Conservation (phyloP, 2,329 filamentous ascomycete species). For the Aspergillus cejpii region DNA sequence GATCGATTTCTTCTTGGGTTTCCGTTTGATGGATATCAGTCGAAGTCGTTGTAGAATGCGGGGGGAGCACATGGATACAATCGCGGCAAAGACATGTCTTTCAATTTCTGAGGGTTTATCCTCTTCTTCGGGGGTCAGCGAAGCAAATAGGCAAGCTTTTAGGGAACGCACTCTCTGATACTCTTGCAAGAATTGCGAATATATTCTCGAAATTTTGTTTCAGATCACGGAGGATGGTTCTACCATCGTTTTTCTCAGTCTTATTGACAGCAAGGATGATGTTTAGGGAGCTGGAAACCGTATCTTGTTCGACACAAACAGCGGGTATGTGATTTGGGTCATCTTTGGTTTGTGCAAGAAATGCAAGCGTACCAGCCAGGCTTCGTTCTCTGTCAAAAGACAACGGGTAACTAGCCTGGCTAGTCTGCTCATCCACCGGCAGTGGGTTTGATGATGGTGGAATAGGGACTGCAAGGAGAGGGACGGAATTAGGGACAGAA, state of each 20-base stretch:
- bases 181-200: too few relatives aligned
- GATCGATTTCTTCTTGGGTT: too few relatives aligned
- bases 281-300: conserved; percentile 13
- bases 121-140: too few relatives aligned
- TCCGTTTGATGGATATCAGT: too few relatives aligned
- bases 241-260: conserved; percentile 9
- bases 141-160: too few relatives aligned
- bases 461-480: background rate
- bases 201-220: background rate
- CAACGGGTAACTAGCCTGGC: conserved; percentile 9
- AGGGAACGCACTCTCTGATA: too few relatives aligned
- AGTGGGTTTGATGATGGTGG: conserved; percentile 10
- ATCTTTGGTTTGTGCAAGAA: conserved; percentile 28
- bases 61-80: too few relatives aligned
- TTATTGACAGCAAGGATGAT: conserved; percentile 33
- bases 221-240: conserved; percentile 13
- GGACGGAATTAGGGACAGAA: background rate
- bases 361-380: conserved; percentile 28
- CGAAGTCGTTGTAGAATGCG: too few relatives aligned
- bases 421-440: background rate
- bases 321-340: conserved; percentile 31
- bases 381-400: conserved; percentile 30
- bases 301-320: conserved; percentile 27
- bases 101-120: too few relatives aligned
- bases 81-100: too few relatives aligned